A percentile compares a stretch with the other conserved stretches of the same genome.
phyloP scores from a whole-genome alignment of 1,284 basidiomycete genomes.

The Ceratobasidium sp. region DNA sequence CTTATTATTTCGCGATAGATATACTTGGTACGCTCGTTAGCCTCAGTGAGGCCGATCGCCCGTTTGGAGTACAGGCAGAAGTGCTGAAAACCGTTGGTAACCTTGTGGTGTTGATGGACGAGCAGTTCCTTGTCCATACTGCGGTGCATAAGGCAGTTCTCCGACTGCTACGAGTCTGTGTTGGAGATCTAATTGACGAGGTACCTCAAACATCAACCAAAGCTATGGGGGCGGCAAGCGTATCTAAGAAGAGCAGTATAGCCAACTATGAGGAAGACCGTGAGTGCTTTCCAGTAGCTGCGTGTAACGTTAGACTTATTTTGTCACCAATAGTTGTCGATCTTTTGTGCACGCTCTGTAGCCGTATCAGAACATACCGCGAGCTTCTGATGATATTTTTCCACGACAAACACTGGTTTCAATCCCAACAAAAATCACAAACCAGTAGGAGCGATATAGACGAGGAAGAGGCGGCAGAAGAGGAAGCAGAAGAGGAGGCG shows the following conservation, averaged over 20 bases:
- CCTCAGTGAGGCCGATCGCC: conserved; percentile 82
- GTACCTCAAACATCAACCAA: conserved; percentile 73
- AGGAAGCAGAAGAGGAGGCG: conserved; percentile 58
- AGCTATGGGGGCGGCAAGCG: conserved; percentile 82
- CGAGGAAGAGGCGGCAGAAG: conserved; percentile 65
- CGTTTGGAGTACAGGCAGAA: conserved; percentile 84
- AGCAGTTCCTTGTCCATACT: conserved; percentile 91
- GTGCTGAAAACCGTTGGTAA: conserved; percentile 84
- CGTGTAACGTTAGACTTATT: not conserved
- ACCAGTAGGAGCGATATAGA: conserved; percentile 56
- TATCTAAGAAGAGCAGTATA: conserved; percentile 68
- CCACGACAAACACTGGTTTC: conserved; percentile 86
- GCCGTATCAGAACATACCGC: conserved; percentile 85
- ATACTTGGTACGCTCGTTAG: conserved; percentile 84
- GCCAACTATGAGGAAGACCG: conserved; percentile 87
- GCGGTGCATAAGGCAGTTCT: conserved; percentile 89
- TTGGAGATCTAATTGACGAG: conserved; percentile 88
- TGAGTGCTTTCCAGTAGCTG: conserved; percentile 55
- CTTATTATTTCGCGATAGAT: conserved; percentile 56
- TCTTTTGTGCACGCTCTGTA: conserved; percentile 88
- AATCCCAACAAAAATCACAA: conserved; percentile 64
- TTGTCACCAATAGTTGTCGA: conserved; percentile 71
- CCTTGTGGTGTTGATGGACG: conserved; percentile 87
- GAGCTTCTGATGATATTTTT: conserved; percentile 96
- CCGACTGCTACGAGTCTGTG: conserved; percentile 84